Evolutionary conservation across 2,329 filamentous ascomycete genomes (phyloP).

Genomic region (Paraphoma sp.): DNA sequence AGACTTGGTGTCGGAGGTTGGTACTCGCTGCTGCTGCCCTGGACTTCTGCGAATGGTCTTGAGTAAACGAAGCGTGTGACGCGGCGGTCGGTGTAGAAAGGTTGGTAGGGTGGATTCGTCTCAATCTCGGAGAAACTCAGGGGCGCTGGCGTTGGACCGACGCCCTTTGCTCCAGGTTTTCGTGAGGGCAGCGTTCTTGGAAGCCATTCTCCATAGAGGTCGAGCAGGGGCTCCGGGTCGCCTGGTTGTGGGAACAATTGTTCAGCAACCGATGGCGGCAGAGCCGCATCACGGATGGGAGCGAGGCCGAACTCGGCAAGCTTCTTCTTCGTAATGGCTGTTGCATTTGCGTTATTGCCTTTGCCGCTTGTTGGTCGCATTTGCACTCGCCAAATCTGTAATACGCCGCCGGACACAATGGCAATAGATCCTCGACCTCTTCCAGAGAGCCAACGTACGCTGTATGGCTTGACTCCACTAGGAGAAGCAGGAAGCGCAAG

Average conservation of each 20-base stretch:
- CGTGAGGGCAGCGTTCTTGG: conserved; percentile 38
- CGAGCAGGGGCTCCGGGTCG: conserved; percentile 29
- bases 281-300: conserved; percentile 63
- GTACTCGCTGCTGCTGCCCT: conserved; percentile 34
- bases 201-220: conserved; percentile 44
- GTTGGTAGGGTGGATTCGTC: conserved; percentile 92
- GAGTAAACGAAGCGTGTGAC: conserved; percentile 77
- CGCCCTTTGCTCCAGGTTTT: conserved; percentile 14
- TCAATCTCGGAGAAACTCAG: conserved; percentile 82
- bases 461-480: conserved; percentile 62
- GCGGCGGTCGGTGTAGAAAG: conserved; percentile 89
- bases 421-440: conserved; percentile 69
- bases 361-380: conserved; percentile 53
- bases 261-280: conserved; percentile 39
- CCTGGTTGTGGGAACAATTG: conserved; percentile 38
- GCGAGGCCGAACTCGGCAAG: conserved; percentile 73
- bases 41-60: conserved; percentile 34
- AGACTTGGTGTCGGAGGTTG: conserved; percentile 24
- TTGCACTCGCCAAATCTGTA: conserved; percentile 69
- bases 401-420: conserved; percentile 68
- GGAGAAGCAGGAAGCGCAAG: conserved; percentile 69
- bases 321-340: conserved; percentile 60
- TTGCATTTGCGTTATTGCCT: conserved; percentile 49
- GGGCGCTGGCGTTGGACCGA: conserved; percentile 53
- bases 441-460: conserved; percentile 70